Evolutionary conservation across 2,329 filamentous ascomycete genomes (phyloP), one percentile per base, ranked within the genome.

Genomic region (Aspergillus clavatus): DNA sequence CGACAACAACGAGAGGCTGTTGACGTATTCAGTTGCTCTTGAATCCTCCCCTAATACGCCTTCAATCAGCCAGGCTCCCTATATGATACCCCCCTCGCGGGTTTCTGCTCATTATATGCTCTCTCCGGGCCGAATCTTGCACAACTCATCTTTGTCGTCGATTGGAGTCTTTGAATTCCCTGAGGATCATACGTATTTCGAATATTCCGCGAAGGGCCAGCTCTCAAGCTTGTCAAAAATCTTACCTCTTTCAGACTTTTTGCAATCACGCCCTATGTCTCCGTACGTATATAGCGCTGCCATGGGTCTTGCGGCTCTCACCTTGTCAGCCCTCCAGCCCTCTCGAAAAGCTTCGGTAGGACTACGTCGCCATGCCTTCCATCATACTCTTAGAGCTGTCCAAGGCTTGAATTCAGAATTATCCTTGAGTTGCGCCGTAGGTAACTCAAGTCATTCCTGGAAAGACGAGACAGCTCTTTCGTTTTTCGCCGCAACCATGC

Each of bases 291-390:
- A 50, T 27, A 41, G 48, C 29, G 47, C 47, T 14, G 45, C 47
- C 7, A 28, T 50, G 18, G 47, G 45, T 7, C 19, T 50, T 18
- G 40, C 47, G 6, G 47, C 47, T 18, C 41, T 50, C 27, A 47
- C 27, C 2, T 18, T 50, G 22, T 47, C 47, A 7, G 47, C 22
- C 19, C 28, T 42, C 18, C 21, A 48, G 14, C 24, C 29, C 11
- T 24, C 47, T 11, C 31, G 38, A 2, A 40, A 27, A 19, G 27
- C 28, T 3, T 38, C 47, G 7, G 33, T 40, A 10, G 16, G 19
- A 21, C 27, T 50, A n/a, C 47, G 47, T 22, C 47, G 41, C 7
- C 47, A 50, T 19, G 47, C 45, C 6, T 50, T 50, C 12, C 47
- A 50, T 19, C 47, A 50, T 31, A 50, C 40, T 23, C 37, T 50